Base-by-base conservation (phyloP, 1,139 yeast species). In the Blastobotrys illinoisensis region DNA sequence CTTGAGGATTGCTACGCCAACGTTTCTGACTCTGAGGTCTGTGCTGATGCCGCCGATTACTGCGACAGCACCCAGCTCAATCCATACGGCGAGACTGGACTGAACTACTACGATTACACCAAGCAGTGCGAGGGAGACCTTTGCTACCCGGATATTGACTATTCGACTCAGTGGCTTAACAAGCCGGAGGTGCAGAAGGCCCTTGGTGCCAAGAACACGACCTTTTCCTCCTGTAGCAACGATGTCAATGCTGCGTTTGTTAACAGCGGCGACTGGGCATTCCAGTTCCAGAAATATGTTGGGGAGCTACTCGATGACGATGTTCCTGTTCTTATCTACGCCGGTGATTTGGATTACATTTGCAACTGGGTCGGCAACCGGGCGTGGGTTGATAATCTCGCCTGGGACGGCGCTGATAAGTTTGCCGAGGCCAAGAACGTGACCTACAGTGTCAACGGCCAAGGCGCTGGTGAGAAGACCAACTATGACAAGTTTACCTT, bases 361-460 rank as follows among this genome's bases (percentile, higher is more conserved):
- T 88, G 96, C 74, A 88, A 88, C 74, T 88, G 96, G 96, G 77
- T 88, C 63, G 96, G 96, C 58, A 86, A 86, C 72, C 79, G 79
- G 64, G 95, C 86, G 3, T 88, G 95, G 96, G 75, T 88, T 47
- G 76, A 85, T 63, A 75, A 71, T 54, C 77, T 88, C 62, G 82
- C 81, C 56, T 88, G 93, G 89, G 56, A 61, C 9, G 74, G 73
- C 32, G 65, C 69, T 18, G 62, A 64, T 40, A 57, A 62, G 50
- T 64, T 67, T 58, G 60, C 60, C 56, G 28, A 63, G 66, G 14
- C 55, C 62, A 11, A 64, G n/a, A 62, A 65, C 43, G 69, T 70
- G 52, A 78, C 80, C 32, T 74, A 60, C 56, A 55, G 73, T 58
- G 65, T 67, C 44, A 72, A 71, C 46, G 76, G 61, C 36, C 79